Conservation (phyloP, 441 rosid species). For the Aleurites moluccanus region DNA sequence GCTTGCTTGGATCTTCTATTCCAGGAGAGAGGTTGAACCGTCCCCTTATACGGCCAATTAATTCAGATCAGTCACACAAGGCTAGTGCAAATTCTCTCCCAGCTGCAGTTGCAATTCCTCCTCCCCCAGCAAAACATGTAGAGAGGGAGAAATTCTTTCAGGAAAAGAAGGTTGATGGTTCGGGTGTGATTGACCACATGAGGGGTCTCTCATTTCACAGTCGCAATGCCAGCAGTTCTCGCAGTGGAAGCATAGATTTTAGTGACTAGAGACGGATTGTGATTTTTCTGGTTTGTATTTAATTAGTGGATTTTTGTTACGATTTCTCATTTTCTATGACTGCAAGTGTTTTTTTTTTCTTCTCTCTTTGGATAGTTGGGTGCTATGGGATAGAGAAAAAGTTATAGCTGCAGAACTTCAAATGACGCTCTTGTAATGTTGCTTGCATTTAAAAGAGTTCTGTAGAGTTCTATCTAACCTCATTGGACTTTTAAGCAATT, state of each 20-base stretch:
- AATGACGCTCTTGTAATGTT: not conserved
- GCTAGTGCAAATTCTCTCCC: conserved; percentile 38
- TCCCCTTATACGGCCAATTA: conserved; percentile 79
- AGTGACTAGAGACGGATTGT: conserved; percentile 35
- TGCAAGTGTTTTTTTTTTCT: not conserved
- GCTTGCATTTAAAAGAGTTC: not conserved
- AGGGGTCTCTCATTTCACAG: conserved; percentile 83
- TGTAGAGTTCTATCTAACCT: not conserved
- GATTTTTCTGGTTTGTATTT: conserved; percentile 17
- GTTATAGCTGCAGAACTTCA: conserved; percentile 13
- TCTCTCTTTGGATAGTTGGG: not conserved
- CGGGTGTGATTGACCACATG: conserved; percentile 59
- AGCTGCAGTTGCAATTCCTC: conserved; percentile 74
- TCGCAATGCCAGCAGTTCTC: conserved; percentile 80
- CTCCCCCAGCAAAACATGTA: conserved; percentile 87
- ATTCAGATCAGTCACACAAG: conserved; percentile 42
- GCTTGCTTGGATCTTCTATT: conserved; percentile 52
- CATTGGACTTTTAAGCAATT: conserved; percentile 16
- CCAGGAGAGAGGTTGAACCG: conserved; percentile 69
- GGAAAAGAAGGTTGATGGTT: conserved; percentile 78
- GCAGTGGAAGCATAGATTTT: conserved; percentile 78
- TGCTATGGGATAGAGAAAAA: conserved; percentile 7
- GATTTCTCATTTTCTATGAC: conserved; percentile 6
- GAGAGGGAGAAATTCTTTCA: conserved; percentile 89
- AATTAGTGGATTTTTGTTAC: not conserved